Conservation (phyloP, 768 basidiomycete genomes). For the Podaxis pistillaris region DNA sequence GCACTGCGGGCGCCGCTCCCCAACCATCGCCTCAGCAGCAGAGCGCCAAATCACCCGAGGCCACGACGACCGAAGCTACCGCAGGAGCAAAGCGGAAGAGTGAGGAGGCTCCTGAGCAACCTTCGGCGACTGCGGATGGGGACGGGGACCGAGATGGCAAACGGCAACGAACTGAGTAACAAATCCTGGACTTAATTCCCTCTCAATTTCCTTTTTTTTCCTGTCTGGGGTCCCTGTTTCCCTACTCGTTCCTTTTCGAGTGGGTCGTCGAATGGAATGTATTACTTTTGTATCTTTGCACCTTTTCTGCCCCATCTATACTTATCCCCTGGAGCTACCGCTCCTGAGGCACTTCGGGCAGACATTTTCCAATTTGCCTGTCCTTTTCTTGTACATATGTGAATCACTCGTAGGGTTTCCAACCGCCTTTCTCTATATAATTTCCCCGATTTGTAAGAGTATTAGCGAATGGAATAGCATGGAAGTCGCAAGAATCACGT, state of each 20-base stretch:
- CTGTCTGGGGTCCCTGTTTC: neutral
- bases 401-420: neutral
- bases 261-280: conserved; percentile 9
- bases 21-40: neutral
- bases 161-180: conserved; percentile 40
- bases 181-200: neutral
- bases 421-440: neutral
- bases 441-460: neutral
- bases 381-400: neutral
- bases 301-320: conserved; percentile 4
- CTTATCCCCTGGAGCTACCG: neutral
- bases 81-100: conserved; percentile 35
- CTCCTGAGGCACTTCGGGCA: neutral
- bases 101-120: conserved; percentile 36
- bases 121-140: conserved; percentile 20
- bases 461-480: neutral
- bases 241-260: neutral
- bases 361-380: neutral
- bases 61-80: conserved; percentile 11
- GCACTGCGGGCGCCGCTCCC: conserved; percentile 7
- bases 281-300: conserved; percentile 8
- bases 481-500: neutral
- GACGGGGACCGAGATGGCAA: conserved; percentile 35
- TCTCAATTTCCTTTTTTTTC: neutral
- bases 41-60: neutral